Percentiles rank a stretch among this genome's conserved stretches.
Conservation (phyloP, 1,284 basidiomycete species). For the Austroboletus sp. region DNA sequence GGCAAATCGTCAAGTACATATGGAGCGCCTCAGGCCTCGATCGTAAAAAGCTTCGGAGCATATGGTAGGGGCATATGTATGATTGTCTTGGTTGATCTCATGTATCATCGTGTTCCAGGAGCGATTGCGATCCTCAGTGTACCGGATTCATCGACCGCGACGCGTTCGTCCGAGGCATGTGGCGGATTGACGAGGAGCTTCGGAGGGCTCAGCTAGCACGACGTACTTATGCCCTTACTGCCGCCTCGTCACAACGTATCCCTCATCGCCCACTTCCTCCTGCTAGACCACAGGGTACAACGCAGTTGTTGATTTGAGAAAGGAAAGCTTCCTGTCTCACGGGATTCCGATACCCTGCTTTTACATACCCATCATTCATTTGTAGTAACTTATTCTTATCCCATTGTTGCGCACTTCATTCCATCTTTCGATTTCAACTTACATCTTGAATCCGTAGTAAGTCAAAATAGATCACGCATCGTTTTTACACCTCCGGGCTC, state of each 20-base stretch:
- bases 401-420: background rate
- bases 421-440: background rate
- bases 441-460: background rate
- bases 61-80: constrained; percentile 48
- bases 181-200: constrained; percentile 80
- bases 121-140: constrained; percentile 54
- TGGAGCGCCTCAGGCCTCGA: constrained; percentile 61
- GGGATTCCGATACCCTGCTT: constrained; percentile 15
- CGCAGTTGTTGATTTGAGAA: constrained; percentile 15
- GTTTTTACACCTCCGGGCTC: constrained; percentile 39
- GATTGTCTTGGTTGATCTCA: constrained; percentile 1
- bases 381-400: constrained; percentile 16
- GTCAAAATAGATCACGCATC: background rate
- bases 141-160: constrained; percentile 57
- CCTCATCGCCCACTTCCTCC: constrained; percentile 29
- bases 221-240: constrained; percentile 36
- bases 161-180: constrained; percentile 69
- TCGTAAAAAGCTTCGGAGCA: constrained; percentile 46
- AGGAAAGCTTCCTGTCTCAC: background rate
- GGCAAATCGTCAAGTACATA: constrained; percentile 49
- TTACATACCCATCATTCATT: constrained; percentile 16
- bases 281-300: constrained; percentile 12
- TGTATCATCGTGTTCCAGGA: constrained; percentile 35
- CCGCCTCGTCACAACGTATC: constrained; percentile 32
- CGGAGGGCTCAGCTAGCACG: constrained; percentile 45